phyloP scores from a whole-genome alignment of 2,329 filamentous ascomycete genomes.

The Colletotrichum musae region DNA sequence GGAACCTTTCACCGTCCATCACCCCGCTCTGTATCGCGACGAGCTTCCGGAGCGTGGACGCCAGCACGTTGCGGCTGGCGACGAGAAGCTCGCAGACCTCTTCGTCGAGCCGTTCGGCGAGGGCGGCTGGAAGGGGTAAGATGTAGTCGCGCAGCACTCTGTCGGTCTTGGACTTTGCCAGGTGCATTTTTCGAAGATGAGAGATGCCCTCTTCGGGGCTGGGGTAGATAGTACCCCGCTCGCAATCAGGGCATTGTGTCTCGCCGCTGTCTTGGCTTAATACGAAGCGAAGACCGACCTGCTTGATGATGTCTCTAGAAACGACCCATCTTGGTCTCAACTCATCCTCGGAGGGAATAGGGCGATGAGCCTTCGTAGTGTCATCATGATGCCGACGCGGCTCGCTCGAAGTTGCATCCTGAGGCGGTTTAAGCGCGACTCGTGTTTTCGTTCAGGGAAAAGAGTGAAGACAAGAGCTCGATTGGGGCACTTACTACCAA shows the following conservation, averaged over 20 bases:
- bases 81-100: constrained; percentile 9
- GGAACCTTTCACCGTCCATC: constrained; percentile 15
- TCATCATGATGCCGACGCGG: neutral
- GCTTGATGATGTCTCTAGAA: neutral
- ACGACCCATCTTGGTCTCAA: constrained; percentile 3
- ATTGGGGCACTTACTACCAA: neutral
- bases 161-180: neutral
- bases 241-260: neutral
- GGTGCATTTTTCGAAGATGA: constrained; percentile 1
- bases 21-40: constrained; percentile 32
- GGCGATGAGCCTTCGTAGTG: neutral
- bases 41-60: constrained; percentile 5
- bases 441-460: neutral
- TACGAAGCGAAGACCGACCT: neutral
- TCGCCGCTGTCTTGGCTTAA: neutral
- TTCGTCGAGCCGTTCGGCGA: constrained; percentile 11
- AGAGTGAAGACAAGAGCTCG: neutral
- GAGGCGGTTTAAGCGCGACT: neutral
- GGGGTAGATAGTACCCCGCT: neutral
- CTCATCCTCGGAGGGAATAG: neutral
- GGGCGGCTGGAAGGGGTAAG: neutral
- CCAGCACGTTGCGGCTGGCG: constrained; percentile 9
- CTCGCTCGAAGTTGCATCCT: neutral
- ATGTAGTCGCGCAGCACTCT: constrained; percentile 16
- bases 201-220: neutral